Evolutionary conservation across 2,329 filamentous ascomycete species (phyloP).

Genomic region (Penicillium concentricum): DNA sequence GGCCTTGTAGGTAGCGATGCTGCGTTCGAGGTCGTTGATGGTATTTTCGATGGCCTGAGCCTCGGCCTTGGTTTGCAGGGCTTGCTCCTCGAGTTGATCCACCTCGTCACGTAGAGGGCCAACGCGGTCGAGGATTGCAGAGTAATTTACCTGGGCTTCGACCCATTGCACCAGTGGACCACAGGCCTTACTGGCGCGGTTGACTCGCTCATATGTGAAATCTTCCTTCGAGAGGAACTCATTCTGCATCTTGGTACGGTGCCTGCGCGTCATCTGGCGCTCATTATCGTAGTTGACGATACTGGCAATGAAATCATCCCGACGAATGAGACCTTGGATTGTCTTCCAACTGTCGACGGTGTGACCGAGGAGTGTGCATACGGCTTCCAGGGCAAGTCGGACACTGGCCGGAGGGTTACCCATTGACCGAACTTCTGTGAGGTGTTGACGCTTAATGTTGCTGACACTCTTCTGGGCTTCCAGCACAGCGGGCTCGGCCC

Average conservation of each 20-base stretch:
- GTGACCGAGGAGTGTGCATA: constrained; percentile 90
- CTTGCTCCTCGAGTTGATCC: constrained; percentile 78
- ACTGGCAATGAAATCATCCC: constrained; percentile 95
- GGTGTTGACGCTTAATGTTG: constrained; percentile 96
- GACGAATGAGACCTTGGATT: constrained; percentile 82
- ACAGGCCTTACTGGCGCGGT: constrained; percentile 93
- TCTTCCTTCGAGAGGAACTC: constrained; percentile 91
- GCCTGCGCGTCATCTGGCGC: constrained; percentile 80
- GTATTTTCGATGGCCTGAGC: constrained; percentile 88
- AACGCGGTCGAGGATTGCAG: constrained; percentile 92
- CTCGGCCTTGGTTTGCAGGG: constrained; percentile 87
- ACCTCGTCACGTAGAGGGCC: constrained; percentile 92
- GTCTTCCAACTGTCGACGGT: constrained; percentile 88
- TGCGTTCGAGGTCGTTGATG: constrained; percentile 78
- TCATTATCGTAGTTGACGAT: constrained; percentile 98
- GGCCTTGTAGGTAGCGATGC: constrained; percentile 91
- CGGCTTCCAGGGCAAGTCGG: constrained; percentile 88
- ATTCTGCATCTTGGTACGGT: constrained; percentile 84
- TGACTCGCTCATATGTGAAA: constrained; percentile 94
- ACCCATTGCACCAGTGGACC: constrained; percentile 98
- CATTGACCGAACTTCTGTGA: constrained; percentile 98
- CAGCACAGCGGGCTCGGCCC: constrained; percentile 86
- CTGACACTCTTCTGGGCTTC: constrained; percentile 95
- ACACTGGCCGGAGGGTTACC: constrained; percentile 87
- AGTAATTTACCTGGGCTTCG: constrained; percentile 92